phyloP scores from a whole-genome alignment of 164 flowering plant species.

The Dillenia suffruticosa region DNA sequence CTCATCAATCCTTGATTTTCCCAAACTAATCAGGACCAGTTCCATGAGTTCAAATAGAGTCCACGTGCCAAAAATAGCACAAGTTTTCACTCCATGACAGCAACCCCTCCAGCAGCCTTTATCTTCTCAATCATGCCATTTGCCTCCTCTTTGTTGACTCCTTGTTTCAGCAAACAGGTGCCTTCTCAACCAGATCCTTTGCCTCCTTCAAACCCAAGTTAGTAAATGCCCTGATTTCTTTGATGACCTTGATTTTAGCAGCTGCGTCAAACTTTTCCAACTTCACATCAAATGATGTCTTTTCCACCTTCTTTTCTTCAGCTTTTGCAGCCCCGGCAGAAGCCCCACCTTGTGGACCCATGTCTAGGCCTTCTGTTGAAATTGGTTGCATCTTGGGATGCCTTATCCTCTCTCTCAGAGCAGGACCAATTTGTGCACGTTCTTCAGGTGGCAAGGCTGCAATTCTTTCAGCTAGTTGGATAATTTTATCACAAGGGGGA shows the following conservation, averaged over 20 bases:
- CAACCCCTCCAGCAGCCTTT: constrained; percentile 74
- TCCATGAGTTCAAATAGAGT: too few species aligned
- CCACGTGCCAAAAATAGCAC: neutral
- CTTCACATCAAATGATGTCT: constrained; percentile 80
- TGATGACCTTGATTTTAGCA: constrained; percentile 81
- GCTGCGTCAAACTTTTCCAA: constrained; percentile 81
- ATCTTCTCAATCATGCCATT: constrained; percentile 68
- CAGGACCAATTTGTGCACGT: constrained; percentile 53
- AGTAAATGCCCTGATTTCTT: constrained; percentile 78
- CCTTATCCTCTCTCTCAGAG: constrained; percentile 39
- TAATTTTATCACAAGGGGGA: constrained; percentile 68
- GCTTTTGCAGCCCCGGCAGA: constrained; percentile 34
- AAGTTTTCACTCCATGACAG: constrained; percentile 51
- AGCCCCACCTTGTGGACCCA: constrained; percentile 42
- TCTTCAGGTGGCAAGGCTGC: constrained; percentile 68
- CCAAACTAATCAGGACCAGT: too few species aligned
- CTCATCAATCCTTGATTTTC: too few species aligned
- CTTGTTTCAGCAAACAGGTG: constrained; percentile 69
- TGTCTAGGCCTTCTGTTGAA: constrained; percentile 55
- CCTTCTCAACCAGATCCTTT: constrained; percentile 83
- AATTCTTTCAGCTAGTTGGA: constrained; percentile 69
- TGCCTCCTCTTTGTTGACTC: constrained; percentile 84
- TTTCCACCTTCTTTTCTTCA: constrained; percentile 68
- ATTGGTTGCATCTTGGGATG: constrained; percentile 60
- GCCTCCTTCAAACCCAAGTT: constrained; percentile 83